Evolutionary conservation across 2,329 filamentous ascomycete species (phyloP), one percentile per base, ranked within the genome.

Genomic region (Fusarium palustre): DNA sequence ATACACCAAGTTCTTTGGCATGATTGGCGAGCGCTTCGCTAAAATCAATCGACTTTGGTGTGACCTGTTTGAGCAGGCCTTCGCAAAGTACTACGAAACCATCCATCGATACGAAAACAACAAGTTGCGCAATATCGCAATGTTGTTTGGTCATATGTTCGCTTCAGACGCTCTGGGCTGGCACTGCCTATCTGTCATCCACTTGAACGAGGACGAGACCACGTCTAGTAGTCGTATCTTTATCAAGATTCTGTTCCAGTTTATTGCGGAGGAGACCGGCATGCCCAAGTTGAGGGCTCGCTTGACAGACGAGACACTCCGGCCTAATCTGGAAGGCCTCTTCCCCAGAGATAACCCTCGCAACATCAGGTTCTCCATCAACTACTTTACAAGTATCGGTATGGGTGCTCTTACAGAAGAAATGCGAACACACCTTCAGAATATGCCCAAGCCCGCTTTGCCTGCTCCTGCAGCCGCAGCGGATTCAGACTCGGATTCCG

Each of bases 91-190:
- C 81, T 99, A 97, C 84, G 93, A 97, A 66, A 98, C 94, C 0
- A 98, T 98, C 66, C 96, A 99, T 80, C 92, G 96, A 18, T 97
- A 97, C 78, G 96, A 98, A 79, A 98, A 95, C 41, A 98, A 97
- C 80, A 90, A 93, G 64, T 86, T 99, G 38, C 91, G 96, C 67
- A 99, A 98, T 77, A 95, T 98, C 75, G 96, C 95, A 20, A 90
- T 94, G 65, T 93, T 99, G 78, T 99, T 98, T 75, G 94, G 94
- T 13, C 94, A 98, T 77, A 86, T 98, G 76, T 87, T 99, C 53
- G 90, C 92, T 47, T 92, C 90, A 12, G 94, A 97, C 76, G 93
- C 93, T 22, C 91, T 99, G 60, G 92, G 92, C 61, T 98, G 96
- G 96, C 93, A 98, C 76, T 91, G 93, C 24, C 81, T 99, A 47